Percentiles rank a stretch among this genome's conserved stretches.
Conservation (phyloP, 2,329 filamentous ascomycete genomes). For the Pseudopithomyces chartarum region DNA sequence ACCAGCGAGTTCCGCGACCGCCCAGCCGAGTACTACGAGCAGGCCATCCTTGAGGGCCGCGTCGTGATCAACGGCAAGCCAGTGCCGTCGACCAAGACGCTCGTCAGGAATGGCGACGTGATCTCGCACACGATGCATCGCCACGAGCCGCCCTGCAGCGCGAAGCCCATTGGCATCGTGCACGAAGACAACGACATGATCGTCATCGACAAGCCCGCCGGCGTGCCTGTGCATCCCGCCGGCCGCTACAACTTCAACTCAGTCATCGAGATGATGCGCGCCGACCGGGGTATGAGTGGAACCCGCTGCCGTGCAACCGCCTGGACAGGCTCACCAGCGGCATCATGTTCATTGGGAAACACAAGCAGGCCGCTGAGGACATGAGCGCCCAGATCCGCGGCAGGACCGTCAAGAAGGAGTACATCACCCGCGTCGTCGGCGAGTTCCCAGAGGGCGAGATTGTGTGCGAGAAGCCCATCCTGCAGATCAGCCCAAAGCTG, state of each 20-base stretch:
- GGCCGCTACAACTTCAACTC: constrained; percentile 97
- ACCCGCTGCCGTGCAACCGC: constrained; percentile 81
- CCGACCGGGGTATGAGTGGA: constrained; percentile 67
- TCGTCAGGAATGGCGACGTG: constrained; percentile 85
- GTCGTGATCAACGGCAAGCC: constrained; percentile 80
- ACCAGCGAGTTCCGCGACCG: constrained; percentile 90
- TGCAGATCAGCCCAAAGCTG: constrained; percentile 92
- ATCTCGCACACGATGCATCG: constrained; percentile 93
- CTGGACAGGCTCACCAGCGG: constrained; percentile 92
- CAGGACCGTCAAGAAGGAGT: constrained; percentile 91
- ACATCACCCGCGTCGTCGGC: constrained; percentile 87
- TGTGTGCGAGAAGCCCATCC: constrained; percentile 89
- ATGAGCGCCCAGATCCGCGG: constrained; percentile 77
- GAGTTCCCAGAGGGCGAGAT: constrained; percentile 90
- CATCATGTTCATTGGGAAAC: constrained; percentile 97
- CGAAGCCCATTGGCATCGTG: constrained; percentile 77
- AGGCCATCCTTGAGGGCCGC: constrained; percentile 78
- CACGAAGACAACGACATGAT: constrained; percentile 93
- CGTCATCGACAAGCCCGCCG: constrained; percentile 95
- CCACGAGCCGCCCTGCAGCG: constrained; percentile 91
- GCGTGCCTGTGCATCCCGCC: constrained; percentile 92
- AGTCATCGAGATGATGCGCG: constrained; percentile 88
- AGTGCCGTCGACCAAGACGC: constrained; percentile 67
- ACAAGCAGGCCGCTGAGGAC: constrained; percentile 75
- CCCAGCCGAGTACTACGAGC: constrained; percentile 78